Evolutionary conservation across 139 green algal species (phyloP).

Genomic region (Asterochloris sp.): DNA sequence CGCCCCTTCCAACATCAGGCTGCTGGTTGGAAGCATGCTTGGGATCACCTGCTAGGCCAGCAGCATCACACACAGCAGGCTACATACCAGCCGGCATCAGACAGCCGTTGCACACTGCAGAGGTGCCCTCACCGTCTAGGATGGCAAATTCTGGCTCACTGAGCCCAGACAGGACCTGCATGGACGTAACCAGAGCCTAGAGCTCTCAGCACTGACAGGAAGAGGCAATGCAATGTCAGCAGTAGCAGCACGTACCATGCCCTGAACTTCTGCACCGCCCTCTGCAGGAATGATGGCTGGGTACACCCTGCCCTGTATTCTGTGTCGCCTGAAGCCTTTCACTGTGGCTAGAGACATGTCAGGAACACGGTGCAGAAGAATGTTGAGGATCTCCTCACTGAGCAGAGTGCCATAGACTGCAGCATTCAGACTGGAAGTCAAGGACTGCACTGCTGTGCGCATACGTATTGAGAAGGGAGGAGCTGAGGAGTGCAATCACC

Average conservation of each 20-base stretch:
- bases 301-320: slow-evolving; percentile 58
- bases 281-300: slow-evolving; percentile 44
- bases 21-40: neutral
- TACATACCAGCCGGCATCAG: neutral
- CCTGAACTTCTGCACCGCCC: slow-evolving; percentile 22
- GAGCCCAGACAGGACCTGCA: slow-evolving; percentile 57
- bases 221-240: neutral
- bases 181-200: neutral
- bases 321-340: slow-evolving; percentile 48
- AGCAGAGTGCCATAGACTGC: slow-evolving; percentile 49
- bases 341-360: slow-evolving; percentile 39
- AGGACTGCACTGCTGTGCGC: neutral
- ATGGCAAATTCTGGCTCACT: slow-evolving; percentile 53
- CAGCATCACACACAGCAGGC: too few species aligned
- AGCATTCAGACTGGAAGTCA: slow-evolving; percentile 18
- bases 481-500: neutral
- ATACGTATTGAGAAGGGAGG: neutral
- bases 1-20: neutral
- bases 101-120: neutral
- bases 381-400: slow-evolving; percentile 25
- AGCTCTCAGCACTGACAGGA: neutral
- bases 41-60: too few species aligned
- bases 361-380: slow-evolving; percentile 16
- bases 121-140: slow-evolving; percentile 42
- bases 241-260: slow-evolving; percentile 29